Evolutionary conservation across 768 basidiomycete genomes (phyloP).

Genomic region (Dacryopinax spathularia): DNA sequence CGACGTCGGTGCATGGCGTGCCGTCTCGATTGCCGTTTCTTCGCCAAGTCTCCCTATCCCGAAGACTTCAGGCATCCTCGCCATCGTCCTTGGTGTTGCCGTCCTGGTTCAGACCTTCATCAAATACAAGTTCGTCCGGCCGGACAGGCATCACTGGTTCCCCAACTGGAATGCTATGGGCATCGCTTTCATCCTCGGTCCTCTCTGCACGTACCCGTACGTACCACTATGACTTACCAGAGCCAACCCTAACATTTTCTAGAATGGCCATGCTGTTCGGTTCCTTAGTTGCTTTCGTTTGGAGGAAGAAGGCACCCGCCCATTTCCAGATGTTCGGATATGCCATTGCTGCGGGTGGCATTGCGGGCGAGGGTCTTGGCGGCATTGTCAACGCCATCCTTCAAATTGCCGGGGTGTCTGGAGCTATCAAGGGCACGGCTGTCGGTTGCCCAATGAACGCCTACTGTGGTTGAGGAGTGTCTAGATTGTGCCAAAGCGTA

Average conservation of each 20-base stretch:
- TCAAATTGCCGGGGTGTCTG: conserved; percentile 21
- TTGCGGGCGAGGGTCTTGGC: not conserved
- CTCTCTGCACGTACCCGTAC: not conserved
- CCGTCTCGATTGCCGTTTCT: not conserved
- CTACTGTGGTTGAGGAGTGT: conserved; percentile 21
- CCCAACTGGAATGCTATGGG: not conserved
- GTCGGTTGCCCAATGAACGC: conserved; percentile 21
- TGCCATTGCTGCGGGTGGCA: not conserved
- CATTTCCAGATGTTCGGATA: not conserved
- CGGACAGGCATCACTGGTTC: not conserved
- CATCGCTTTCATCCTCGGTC: not conserved
- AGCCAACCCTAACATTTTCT: not conserved
- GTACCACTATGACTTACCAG: not conserved
- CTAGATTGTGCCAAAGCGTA: too few relatives aligned
- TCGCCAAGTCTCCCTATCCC: not conserved
- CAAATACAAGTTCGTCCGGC: not conserved
- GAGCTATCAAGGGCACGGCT: conserved; percentile 19
- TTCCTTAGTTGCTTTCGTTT: not conserved
- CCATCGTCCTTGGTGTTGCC: not conserved
- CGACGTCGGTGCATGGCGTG: not conserved
- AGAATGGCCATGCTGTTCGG: not conserved
- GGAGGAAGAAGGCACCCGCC: not conserved
- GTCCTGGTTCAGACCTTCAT: not conserved
- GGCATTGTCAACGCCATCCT: conserved; percentile 24
- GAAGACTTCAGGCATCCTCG: not conserved